Conservation (phyloP, 2,329 filamentous ascomycete genomes). For the Lachnellula subtilissima region DNA sequence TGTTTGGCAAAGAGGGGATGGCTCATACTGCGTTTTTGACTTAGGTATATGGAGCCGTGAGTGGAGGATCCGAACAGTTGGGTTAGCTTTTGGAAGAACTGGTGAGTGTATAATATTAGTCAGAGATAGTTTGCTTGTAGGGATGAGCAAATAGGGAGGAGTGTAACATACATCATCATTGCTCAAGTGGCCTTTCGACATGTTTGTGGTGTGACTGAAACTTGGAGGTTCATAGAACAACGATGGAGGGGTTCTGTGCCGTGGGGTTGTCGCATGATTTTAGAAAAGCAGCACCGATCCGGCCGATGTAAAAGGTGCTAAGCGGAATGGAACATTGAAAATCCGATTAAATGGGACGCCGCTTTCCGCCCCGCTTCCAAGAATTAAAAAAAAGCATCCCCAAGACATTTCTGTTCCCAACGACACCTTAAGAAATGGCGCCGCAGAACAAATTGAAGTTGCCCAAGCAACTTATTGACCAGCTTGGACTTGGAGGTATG, state of each 20-base stretch:
- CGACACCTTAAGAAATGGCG: conserved; percentile 14
- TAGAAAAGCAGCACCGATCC: too few species aligned
- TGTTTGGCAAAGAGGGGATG: background rate
- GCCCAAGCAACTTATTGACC: conserved; percentile 40
- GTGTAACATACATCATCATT: conserved; percentile 53
- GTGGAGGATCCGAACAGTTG: conserved; percentile 65
- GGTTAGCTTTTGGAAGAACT: conserved; percentile 66
- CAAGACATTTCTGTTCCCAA: background rate
- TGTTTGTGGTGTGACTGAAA: conserved; percentile 23
- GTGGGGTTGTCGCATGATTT: background rate
- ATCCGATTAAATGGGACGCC: too few species aligned
- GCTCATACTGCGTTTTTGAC: conserved; percentile 66
- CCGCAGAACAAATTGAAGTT: conserved; percentile 38
- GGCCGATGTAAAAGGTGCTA: too few species aligned
- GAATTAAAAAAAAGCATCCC: conserved; percentile 4
- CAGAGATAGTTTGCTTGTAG: conserved; percentile 3
- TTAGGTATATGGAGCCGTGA: conserved; percentile 70
- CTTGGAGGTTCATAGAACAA: background rate
- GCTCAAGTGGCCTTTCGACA: conserved; percentile 48
- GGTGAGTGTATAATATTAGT: conserved; percentile 18
- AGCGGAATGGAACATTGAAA: too few species aligned
- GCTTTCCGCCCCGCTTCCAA: too few species aligned
- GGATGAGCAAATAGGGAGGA: background rate
- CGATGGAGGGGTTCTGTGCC: background rate
- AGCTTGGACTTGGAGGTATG: conserved; percentile 37